Evolutionary conservation across 2,329 filamentous ascomycete genomes (phyloP), one percentile per base, ranked within the genome.

Genomic region (Lachnellula hyalina): DNA sequence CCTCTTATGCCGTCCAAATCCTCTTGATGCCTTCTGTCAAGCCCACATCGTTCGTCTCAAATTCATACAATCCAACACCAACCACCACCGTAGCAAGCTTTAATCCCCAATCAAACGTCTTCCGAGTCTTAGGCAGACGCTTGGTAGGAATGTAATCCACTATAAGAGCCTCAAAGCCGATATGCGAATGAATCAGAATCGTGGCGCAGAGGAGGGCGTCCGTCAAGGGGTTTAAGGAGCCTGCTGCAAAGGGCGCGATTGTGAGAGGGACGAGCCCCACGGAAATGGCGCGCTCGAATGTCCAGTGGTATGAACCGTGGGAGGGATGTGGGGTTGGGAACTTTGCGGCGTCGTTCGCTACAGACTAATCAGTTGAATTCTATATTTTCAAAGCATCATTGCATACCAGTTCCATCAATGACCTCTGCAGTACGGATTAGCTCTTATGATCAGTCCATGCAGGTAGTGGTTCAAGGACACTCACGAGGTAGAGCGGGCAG

Each of bases 261-360:
- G 87, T 90, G 62, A 99, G 79, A 49, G 94, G 95, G 59, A 99
- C 77, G 59, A 99, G 83, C 53, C 84, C 87, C 54, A 83, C 86
- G 54, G 90, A 86, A 65, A 97, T 77, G 54, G 90, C 72, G 70
- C 90, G 91, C 80, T 99, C 94, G 69, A 96, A 96, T 57, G 88
- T 89, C 94, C 94, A 99, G 82, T 99, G 94, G 79, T 97, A 99
- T 74, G 89, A 95, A 66, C 94, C 94, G 76, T 99, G 90, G 53
- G 84, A 78, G 42, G 93, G 85, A 65, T 81, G 83, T 51, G 89
- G 75, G 21, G 82, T 71, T 46, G 91, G 92, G 23, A 96, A 74
- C 40, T 83, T 83, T 34, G 83, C 88, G 53, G 94, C 83, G 69
- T 97, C 92, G 76, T 99, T 99, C 70, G 92, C 90, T 87, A 58